phyloP scores from a whole-genome alignment of 2,329 filamentous ascomycete genomes.

The Thelonectria olida region DNA sequence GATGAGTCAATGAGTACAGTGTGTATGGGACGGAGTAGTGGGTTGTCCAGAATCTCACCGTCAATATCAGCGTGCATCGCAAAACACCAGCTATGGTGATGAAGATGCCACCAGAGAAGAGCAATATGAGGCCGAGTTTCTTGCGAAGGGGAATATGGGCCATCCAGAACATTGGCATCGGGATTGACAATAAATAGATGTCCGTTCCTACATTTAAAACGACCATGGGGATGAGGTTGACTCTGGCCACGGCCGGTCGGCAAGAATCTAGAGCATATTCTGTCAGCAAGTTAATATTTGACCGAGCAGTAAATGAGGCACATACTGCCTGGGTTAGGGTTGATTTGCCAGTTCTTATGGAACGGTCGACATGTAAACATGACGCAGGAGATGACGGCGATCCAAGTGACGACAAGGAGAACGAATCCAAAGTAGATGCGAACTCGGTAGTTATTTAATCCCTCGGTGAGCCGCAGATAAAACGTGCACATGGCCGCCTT shows the following conservation, averaged over 20 bases:
- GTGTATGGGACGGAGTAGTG: neutral
- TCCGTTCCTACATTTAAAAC: conserved; percentile 49
- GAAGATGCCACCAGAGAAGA: conserved; percentile 54
- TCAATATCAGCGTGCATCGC: conserved; percentile 45
- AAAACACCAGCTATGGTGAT: conserved; percentile 47
- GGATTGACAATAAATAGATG: conserved; percentile 50
- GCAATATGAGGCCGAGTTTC: conserved; percentile 59
- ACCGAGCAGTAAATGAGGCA: conserved; percentile 9
- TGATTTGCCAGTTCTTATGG: conserved; percentile 64
- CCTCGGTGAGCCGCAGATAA: conserved; percentile 58
- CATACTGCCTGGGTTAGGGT: conserved; percentile 64
- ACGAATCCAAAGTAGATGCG: conserved; percentile 57
- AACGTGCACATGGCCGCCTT: conserved; percentile 64
- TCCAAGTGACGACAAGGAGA: conserved; percentile 56
- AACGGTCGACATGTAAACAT: conserved; percentile 62
- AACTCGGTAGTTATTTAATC: conserved; percentile 10
- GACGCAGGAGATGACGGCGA: conserved; percentile 56
- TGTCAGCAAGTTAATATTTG: neutral
- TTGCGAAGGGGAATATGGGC: conserved; percentile 56
- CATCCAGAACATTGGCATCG: conserved; percentile 60
- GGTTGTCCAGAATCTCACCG: conserved; percentile 25
- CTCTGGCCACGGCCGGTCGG: conserved; percentile 49
- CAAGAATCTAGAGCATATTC: conserved; percentile 37
- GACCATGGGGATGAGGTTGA: conserved; percentile 47
- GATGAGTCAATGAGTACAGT: neutral